Evolutionary conservation across 1,139 yeast genomes (phyloP).

Genomic region (Taiozyma sp.): DNA sequence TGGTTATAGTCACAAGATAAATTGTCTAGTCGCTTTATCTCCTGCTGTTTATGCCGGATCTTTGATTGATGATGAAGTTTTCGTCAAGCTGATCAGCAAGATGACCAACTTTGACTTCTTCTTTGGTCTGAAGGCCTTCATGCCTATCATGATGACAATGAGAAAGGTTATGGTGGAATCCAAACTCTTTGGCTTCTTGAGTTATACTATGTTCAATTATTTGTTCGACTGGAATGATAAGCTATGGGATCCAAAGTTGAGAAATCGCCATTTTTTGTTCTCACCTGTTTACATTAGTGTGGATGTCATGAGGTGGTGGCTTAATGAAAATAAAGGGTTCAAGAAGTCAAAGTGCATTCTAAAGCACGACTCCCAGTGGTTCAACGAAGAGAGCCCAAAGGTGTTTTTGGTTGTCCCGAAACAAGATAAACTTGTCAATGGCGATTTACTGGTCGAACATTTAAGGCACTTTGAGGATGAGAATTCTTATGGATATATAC

Average conservation of each 20-base stretch:
- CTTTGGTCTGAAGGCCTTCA: constrained; percentile 59
- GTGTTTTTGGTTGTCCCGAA: constrained; percentile 60
- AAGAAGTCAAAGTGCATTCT: constrained; percentile 53
- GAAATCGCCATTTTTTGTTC: constrained; percentile 73
- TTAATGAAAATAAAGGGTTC: constrained; percentile 47
- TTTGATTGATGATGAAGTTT: constrained; percentile 51
- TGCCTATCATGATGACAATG: constrained; percentile 52
- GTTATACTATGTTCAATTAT: constrained; percentile 78
- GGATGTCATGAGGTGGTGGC: constrained; percentile 90
- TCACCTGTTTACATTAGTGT: constrained; percentile 84
- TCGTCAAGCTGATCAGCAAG: constrained; percentile 37
- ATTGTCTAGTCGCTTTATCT: constrained; percentile 70
- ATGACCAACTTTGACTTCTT: constrained; percentile 38
- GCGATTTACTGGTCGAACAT: constrained; percentile 48
- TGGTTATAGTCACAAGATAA: constrained; percentile 44
- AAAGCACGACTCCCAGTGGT: constrained; percentile 52
- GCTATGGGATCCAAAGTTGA: constrained; percentile 66
- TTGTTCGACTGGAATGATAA: constrained; percentile 82
- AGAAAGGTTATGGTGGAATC: constrained; percentile 43
- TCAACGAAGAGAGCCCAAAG: constrained; percentile 43
- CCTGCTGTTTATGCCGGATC: constrained; percentile 91
- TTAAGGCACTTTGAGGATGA: constrained; percentile 46
- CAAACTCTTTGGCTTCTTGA: constrained; percentile 51
- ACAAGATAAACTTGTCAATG: constrained; percentile 64
- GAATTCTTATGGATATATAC: constrained; percentile 38